These are phyloP conservation scores for Medicago ruthenica DNA, from an alignment of 306 rosid species.

Conservation along the genomic window DNA sequence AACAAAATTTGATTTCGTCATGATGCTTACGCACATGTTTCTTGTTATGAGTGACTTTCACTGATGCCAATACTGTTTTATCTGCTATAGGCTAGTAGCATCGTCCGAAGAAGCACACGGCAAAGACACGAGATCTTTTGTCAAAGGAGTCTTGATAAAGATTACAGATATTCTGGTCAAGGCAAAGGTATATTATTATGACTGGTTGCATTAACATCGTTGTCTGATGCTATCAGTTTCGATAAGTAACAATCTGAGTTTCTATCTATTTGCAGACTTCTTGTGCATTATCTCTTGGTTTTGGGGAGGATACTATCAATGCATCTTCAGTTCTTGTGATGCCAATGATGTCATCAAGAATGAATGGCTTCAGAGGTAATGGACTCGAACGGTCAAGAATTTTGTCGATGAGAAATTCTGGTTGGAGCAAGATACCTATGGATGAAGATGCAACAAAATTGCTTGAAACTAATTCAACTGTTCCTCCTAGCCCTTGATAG, in stretches of 20 bases:
- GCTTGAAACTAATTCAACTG: conserved; percentile 47
- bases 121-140: conserved; percentile 59
- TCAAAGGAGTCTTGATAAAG: conserved; percentile 68
- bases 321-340: conserved; percentile 93
- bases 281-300: conserved; percentile 74
- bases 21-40: not conserved
- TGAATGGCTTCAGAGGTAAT: conserved; percentile 89
- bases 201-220: conserved; percentile 22
- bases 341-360: conserved; percentile 98
- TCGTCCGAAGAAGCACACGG: conserved; percentile 65
- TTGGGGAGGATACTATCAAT: conserved; percentile 89
- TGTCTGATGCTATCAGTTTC: not conserved
- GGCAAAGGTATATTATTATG: conserved; percentile 69
- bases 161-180: conserved; percentile 58
- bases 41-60: conserved; percentile 8
- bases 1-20: not conserved
- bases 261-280: conserved; percentile 62
- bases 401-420: conserved; percentile 67
- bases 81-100: conserved; percentile 56
- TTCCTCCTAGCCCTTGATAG: conserved; percentile 53
- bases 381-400: conserved; percentile 70
- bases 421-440: conserved; percentile 65
- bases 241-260: conserved; percentile 17
- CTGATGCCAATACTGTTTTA: conserved; percentile 26
- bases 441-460: conserved; percentile 68